Conservation (phyloP, 2,329 filamentous ascomycete species). For the Claviceps sp. region DNA sequence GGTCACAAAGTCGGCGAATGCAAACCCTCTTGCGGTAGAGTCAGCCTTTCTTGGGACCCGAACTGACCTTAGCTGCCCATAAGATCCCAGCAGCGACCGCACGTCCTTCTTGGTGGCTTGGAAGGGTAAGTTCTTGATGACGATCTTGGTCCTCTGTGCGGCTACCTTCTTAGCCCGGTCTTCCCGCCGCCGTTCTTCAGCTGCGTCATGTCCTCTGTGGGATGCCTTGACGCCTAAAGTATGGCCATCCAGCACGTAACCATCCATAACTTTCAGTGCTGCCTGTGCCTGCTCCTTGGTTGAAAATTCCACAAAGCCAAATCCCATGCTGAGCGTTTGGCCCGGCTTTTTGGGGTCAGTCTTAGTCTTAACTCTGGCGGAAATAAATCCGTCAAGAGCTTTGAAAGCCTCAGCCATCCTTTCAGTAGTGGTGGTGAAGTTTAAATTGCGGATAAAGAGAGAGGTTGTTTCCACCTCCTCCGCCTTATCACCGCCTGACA, state of each 20-base stretch:
- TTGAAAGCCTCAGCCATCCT: constrained; percentile 66
- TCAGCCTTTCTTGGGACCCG: constrained; percentile 94
- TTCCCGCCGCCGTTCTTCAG: constrained; percentile 70
- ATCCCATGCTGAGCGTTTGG: constrained; percentile 89
- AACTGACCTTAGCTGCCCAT: constrained; percentile 84
- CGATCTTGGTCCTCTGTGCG: constrained; percentile 72
- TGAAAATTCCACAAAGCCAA: constrained; percentile 85
- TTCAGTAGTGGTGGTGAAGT: constrained; percentile 74
- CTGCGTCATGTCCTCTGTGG: constrained; percentile 76
- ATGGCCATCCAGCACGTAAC: constrained; percentile 75
- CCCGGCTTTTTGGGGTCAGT: constrained; percentile 81
- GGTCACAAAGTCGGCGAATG: constrained; percentile 91
- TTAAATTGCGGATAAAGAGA: constrained; percentile 85
- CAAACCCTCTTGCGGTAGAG: constrained; percentile 77
- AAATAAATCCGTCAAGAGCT: constrained; percentile 75
- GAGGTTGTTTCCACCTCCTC: constrained; percentile 56
- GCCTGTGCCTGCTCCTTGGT: constrained; percentile 65
- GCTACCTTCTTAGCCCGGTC: constrained; percentile 73
- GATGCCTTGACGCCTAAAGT: constrained; percentile 74
- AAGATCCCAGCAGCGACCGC: constrained; percentile 69
- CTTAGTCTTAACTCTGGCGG: constrained; percentile 85
- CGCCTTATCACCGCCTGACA: constrained; percentile 41
- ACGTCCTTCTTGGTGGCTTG: constrained; percentile 90
- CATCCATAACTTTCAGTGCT: constrained; percentile 77
- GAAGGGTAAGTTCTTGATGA: constrained; percentile 97